Evolutionary conservation across 2,329 filamentous ascomycete species (phyloP).

Genomic region (Alternaria arborescens): DNA sequence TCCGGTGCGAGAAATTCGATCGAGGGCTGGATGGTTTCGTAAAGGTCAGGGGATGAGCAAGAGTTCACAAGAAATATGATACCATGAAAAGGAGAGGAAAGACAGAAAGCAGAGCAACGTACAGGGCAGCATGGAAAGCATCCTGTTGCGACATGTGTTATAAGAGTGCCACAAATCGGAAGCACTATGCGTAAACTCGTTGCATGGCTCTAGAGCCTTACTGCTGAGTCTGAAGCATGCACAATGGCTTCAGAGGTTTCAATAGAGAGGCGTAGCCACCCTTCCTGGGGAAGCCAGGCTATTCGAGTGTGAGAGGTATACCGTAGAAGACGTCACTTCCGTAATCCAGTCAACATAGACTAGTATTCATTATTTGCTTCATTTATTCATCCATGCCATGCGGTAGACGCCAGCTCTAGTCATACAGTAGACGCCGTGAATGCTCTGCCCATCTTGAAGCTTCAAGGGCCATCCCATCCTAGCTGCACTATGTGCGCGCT

Average conservation of each 20-base stretch:
- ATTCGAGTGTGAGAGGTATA: background rate
- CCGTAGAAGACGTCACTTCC: background rate
- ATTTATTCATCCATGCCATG: conserved; percentile 29
- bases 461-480: conserved; percentile 4
- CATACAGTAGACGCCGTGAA: conserved; percentile 38
- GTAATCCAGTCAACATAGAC: background rate
- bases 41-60: conserved; percentile 56
- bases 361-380: conserved; percentile 21
- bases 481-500: conserved; percentile 4
- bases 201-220: background rate
- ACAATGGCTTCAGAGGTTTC: background rate
- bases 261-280: background rate
- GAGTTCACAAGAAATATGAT: background rate
- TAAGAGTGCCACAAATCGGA: background rate
- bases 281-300: background rate
- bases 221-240: background rate
- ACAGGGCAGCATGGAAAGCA: background rate
- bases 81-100: background rate
- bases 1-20: conserved; percentile 95
- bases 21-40: conserved; percentile 83
- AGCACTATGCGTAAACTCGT: background rate
- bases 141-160: background rate
- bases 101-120: background rate
- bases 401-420: conserved; percentile 31
- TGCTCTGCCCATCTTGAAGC: conserved; percentile 35